These are phyloP conservation scores for Alternaria sp. DNA, from an alignment of 2,329 filamentous ascomycete species.

Conservation along the genomic window DNA sequence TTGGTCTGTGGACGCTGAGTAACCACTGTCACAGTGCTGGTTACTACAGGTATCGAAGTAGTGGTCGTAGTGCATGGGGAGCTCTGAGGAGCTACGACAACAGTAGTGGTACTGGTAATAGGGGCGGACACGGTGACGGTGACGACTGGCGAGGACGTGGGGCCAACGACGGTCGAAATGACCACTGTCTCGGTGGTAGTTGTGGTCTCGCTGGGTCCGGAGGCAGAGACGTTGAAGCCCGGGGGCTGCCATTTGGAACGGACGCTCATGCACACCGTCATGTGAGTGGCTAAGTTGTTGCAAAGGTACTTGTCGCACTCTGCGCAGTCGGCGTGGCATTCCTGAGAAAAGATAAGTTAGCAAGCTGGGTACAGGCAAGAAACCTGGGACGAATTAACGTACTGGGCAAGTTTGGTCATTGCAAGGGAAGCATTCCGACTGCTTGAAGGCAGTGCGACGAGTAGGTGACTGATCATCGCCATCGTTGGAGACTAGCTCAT, in stretches of 20 bases:
- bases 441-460: not conserved
- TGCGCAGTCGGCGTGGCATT: slow-evolving; percentile 1
- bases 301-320: slow-evolving; percentile 3
- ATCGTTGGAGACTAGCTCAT: not conserved
- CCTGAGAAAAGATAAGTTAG: not conserved
- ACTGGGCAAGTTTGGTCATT: not conserved
- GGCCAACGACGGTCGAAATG: not conserved
- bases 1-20: not conserved
- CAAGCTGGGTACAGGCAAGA: not conserved
- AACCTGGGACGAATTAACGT: not conserved
- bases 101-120: not conserved
- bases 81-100: not conserved
- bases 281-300: not conserved
- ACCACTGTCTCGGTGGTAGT: not conserved
- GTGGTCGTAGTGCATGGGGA: not conserved
- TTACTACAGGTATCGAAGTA: not conserved
- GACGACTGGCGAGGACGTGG: not conserved
- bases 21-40: not conserved
- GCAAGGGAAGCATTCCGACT: slow-evolving; percentile 3
- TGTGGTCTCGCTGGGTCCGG: not conserved
- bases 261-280: slow-evolving; percentile 8
- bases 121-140: not conserved
- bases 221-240: not conserved
- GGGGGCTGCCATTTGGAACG: slow-evolving; percentile 1
- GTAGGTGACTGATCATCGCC: not conserved